Evolutionary conservation across 2,329 filamentous ascomycete genomes (phyloP).

Genomic region (Cytospora paraplurivora): DNA sequence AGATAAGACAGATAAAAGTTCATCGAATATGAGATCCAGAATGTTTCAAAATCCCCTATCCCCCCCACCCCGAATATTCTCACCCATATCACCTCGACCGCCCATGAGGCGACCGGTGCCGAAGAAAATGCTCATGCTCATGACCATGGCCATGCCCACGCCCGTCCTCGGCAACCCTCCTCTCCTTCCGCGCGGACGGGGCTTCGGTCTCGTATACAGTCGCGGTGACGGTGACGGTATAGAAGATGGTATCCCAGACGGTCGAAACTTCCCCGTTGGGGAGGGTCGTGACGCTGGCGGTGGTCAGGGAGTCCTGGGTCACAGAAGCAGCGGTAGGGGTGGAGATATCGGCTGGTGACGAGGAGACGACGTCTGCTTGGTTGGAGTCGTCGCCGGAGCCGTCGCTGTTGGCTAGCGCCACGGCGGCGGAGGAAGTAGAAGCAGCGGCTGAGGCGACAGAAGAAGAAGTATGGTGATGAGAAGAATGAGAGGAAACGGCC

Average conservation of each 20-base stretch:
- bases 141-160: slow-evolving; percentile 29
- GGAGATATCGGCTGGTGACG: slow-evolving; percentile 29
- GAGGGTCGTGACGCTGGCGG: slow-evolving; percentile 34
- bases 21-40: neutral
- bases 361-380: slow-evolving; percentile 17
- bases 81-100: slow-evolving; percentile 9
- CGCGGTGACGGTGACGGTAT: slow-evolving; percentile 35
- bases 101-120: slow-evolving; percentile 19
- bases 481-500: no score
- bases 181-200: slow-evolving; percentile 16
- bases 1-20: neutral
- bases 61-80: neutral
- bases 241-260: slow-evolving; percentile 49
- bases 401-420: slow-evolving; percentile 10
- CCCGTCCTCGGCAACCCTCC: neutral
- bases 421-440: neutral
- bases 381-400: slow-evolving; percentile 16
- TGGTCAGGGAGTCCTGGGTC: slow-evolving; percentile 27
- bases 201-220: slow-evolving; percentile 37
- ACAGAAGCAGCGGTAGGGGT: slow-evolving; percentile 31
- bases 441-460: neutral
- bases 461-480: neutral
- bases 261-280: slow-evolving; percentile 33
- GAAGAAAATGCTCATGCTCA: slow-evolving; percentile 38
- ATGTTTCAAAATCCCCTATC: neutral